Percentiles rank a stretch among this genome's conserved stretches.
These are phyloP conservation scores for Claviceps sp. DNA, from an alignment of 2,329 filamentous ascomycete genomes.

Conservation along the genomic window DNA sequence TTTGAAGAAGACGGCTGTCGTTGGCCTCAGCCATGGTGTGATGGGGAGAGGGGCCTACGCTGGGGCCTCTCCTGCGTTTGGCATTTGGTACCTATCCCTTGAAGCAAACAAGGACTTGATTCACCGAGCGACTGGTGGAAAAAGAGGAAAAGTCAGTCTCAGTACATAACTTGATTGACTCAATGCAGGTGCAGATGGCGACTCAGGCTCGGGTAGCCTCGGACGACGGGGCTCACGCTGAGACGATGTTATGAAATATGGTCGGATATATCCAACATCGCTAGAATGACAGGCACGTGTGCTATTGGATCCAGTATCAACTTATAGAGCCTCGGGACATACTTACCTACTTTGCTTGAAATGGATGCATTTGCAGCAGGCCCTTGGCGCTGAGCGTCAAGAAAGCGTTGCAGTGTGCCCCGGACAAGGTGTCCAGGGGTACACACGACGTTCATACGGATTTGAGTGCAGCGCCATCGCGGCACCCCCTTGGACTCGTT, in stretches of 20 bases:
- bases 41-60: not conserved
- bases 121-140: not conserved
- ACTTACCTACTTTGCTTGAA: not conserved
- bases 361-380: not conserved
- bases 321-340: no score
- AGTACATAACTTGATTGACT: not conserved
- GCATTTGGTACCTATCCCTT: conserved; percentile 2
- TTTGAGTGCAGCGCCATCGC: conserved; percentile 6
- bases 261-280: not conserved
- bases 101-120: not conserved
- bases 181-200: not conserved
- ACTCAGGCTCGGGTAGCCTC: not conserved
- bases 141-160: not conserved
- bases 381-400: not conserved
- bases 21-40: conserved; percentile 6
- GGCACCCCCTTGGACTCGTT: not conserved
- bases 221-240: not conserved
- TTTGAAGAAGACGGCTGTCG: conserved; percentile 10
- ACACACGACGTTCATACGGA: no score
- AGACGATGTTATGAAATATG: not conserved
- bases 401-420: conserved; percentile 2
- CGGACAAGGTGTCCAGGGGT: no score
- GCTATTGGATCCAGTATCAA: no score
- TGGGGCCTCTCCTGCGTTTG: not conserved
- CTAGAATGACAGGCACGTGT: no score